Evolutionary conservation across 2,329 filamentous ascomycete genomes (phyloP), one percentile per base, ranked within the genome.

Genomic region (Emmonsia crescens): DNA sequence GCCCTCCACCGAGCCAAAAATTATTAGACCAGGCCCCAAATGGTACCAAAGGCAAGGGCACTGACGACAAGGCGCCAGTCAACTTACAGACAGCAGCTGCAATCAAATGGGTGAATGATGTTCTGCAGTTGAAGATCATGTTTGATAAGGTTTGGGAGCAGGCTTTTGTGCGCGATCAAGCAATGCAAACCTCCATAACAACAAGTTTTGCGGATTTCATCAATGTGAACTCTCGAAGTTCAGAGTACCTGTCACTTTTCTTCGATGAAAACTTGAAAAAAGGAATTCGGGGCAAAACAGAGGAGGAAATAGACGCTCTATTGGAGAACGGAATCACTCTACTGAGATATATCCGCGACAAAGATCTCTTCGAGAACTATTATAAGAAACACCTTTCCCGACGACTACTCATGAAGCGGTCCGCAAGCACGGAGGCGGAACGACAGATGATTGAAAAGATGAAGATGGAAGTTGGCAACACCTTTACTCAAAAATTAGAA

Each of bases 321-420:
- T 79, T 97, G 48, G 92, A 96, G 63, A 96, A 94, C 72, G 92
- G 92, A 14, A 95, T 96, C 64, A 85, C 88, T 0, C 79, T 99
- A 6, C 83, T 99, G 59, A 86, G 91, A 54, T 96, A 96, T 68
- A 83, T 99, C 44, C 85, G 87, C 61, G 93, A 97, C 70, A 94
- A 93, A 76, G 94, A 99, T 72, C 81, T 96, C 67, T 96, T 99
- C 70, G 93, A 99, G 77, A 85, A 89, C 4, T 99, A 99, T 75
- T 97, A 99, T 79, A 96, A 97, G 79, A 96, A 96, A 73, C 94
- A 99, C 75, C 82, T 99, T 29, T 93, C 90, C 52, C 88, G 90
- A 63, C 86, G 94, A 59, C 78, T 99, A 49, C 80, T 99, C 21
- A 89, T 94, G 76, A 89, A 88, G 71, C 95, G 94, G 69, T 93